Conservation (phyloP, 345 rosid species). For the Isatis tinctoria region DNA sequence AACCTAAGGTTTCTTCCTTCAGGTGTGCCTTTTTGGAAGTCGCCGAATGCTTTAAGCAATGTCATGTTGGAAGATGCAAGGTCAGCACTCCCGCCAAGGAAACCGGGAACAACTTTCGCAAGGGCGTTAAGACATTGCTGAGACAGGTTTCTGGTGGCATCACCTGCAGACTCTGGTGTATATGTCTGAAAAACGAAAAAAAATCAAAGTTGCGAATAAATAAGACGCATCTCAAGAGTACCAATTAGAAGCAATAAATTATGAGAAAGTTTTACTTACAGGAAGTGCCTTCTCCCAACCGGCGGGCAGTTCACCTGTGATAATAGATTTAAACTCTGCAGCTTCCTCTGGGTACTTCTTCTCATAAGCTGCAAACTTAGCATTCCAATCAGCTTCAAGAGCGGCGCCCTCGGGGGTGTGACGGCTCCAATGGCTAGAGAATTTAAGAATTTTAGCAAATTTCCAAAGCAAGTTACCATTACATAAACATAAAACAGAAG, state of each 20-base stretch:
- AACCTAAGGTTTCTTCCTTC: slow-evolving; percentile 87
- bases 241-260: background rate
- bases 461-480: background rate
- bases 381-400: slow-evolving; percentile 85
- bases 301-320: slow-evolving; percentile 69
- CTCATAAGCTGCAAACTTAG: slow-evolving; percentile 81
- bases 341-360: slow-evolving; percentile 88
- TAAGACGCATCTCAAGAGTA: background rate
- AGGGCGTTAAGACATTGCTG: slow-evolving; percentile 87
- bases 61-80: slow-evolving; percentile 99
- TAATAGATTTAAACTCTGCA: slow-evolving; percentile 74
- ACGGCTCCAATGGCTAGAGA: slow-evolving; percentile 92
- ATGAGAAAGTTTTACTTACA: slow-evolving; percentile 38
- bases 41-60: slow-evolving; percentile 72
- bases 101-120: slow-evolving; percentile 71
- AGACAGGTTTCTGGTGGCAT: slow-evolving; percentile 92
- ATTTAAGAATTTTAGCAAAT: background rate
- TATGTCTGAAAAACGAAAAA: slow-evolving; percentile 50
- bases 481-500: slow-evolving; percentile 1
- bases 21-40: slow-evolving; percentile 85
- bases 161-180: slow-evolving; percentile 82
- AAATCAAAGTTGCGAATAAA: background rate
- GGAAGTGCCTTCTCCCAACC: slow-evolving; percentile 96
- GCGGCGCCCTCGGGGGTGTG: slow-evolving; percentile 64
- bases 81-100: slow-evolving; percentile 96